Base-by-base conservation (phyloP, 1,284 basidiomycete genomes). In the Peniophora sp. region DNA sequence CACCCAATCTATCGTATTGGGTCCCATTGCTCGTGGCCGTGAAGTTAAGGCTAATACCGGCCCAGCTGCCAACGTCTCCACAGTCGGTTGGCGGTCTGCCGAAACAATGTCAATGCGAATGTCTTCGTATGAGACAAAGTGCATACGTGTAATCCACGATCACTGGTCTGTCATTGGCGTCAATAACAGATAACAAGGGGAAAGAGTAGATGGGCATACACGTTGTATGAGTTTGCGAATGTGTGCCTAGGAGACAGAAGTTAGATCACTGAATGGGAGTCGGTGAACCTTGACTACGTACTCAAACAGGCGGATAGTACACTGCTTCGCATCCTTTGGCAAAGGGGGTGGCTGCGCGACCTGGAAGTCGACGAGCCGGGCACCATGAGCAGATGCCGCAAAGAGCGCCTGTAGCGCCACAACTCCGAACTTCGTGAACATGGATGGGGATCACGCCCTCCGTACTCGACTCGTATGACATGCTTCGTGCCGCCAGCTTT, bases 1-100 rank as follows among this genome's bases (percentile, higher is more conserved):
- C 75, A 2, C 78, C 85, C 11, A 89, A 69, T 24, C 87, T 76
- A 59, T 89, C 86, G 52, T 79, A 90, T 61, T 89, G 87, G 9
- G 84, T 88, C 43, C 85, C 86, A 51, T 86, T 86, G 36, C 80
- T 83, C 8, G 84, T 85, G n/a, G 83, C 83, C 1, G 86, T 87
- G 57, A 86, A 80, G 61, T 89, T 88, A 39, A 88, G 68, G 14
- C 78, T 84, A 43, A 89, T 73, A 0, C 77, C 85, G 16, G 83
- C 77, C 87, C 87, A 89, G 12, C 82, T 78, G 2, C 85, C 85
- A 23, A 74, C 66, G 5, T 70, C 61, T n/a, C 87, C 87, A 63
- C 86, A 89, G 57, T 82, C 75, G 9, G 77, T 79, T 0, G 86
- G 85, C 36, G 86, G 86, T 25, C 85, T 85, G n/a, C n/a, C n/a